Evolutionary conservation across 1,139 yeast genomes (phyloP), one percentile per base, ranked within the genome.

Genomic region (Candida gigantensis): DNA sequence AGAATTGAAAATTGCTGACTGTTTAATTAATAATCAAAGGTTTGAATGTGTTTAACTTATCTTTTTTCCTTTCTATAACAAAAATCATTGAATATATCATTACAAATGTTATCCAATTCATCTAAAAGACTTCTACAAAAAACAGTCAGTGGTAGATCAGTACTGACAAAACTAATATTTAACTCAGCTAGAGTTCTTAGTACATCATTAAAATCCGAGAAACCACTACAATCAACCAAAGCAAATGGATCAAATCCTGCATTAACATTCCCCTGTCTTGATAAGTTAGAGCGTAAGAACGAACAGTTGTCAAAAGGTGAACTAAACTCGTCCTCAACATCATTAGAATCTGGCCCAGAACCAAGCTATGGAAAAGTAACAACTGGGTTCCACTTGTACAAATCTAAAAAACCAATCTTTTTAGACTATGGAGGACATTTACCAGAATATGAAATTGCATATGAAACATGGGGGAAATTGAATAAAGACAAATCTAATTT

Each of bases 211-310:
- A 27, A n/a, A 30, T 24, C 14, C 23, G 19, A 36, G 25, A 34
- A 33, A 28, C 25, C 42, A 30, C 17, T 43, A 36, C 37, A 51
- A 58, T 20, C 30, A 25, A 26, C 24, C 12, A 34, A 20, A 13
- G 18, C 26, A 10, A 21, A 30, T 12, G 43, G 57, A 3, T 67
- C 81, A 10, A 81, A 81, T 48, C 84, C 86, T 2, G 87, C 72
- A 43, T 67, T 87, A 72, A 62, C 81, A 2, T 90, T 89, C 56
- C 97, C 97, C 3, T 89, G 97, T 55, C 68, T 89, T 29, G 97
- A 90, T 58, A 79, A 74, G 48, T 65, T 84, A 26, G 95, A 88
- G 47, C 66, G 74, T 40, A 75, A 80, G 49, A 74, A 79, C 1
- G 70, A 75, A 41, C 58, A 65, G 17, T 57, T 80, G 20, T 62